Conservation (phyloP, 306 rosid species). For the Benincasa hispida region DNA sequence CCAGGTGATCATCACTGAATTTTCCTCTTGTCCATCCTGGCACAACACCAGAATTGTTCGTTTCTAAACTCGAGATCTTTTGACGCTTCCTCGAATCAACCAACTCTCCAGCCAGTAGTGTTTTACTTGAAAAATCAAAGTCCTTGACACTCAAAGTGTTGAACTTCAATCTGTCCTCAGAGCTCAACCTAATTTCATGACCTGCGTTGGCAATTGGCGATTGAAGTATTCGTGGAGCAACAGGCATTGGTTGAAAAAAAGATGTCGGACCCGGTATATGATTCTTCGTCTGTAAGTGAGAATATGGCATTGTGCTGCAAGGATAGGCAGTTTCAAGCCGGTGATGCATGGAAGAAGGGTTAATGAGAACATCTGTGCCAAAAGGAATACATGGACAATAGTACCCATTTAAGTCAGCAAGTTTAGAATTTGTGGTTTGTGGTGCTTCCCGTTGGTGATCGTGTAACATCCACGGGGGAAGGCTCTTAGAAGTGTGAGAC, state of each 20-base stretch:
- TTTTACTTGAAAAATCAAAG: slow-evolving; percentile 38
- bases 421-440: slow-evolving; percentile 27
- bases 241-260: slow-evolving; percentile 32
- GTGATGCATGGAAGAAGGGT: slow-evolving; percentile 31
- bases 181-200: slow-evolving; percentile 23
- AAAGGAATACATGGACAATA: slow-evolving; percentile 36
- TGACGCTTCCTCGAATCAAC: slow-evolving; percentile 33
- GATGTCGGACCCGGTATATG: slow-evolving; percentile 21
- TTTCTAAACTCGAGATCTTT: slow-evolving; percentile 24
- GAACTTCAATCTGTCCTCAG: slow-evolving; percentile 34
- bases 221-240: slow-evolving; percentile 17
- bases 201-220: slow-evolving; percentile 20
- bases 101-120: slow-evolving; percentile 24
- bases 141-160: slow-evolving; percentile 34
- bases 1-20: slow-evolving; percentile 19
- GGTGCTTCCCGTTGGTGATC: slow-evolving; percentile 35
- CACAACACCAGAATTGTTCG: slow-evolving; percentile 22
- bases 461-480: slow-evolving; percentile 50
- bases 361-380: slow-evolving; percentile 21
- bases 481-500: slow-evolving; percentile 31
- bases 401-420: slow-evolving; percentile 20
- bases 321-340: slow-evolving; percentile 31
- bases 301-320: slow-evolving; percentile 21
- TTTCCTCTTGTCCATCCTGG: slow-evolving; percentile 22
- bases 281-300: slow-evolving; percentile 29